Base-by-base conservation (phyloP, 352 stramenopile species). In the Globisporangium canariense region DNA sequence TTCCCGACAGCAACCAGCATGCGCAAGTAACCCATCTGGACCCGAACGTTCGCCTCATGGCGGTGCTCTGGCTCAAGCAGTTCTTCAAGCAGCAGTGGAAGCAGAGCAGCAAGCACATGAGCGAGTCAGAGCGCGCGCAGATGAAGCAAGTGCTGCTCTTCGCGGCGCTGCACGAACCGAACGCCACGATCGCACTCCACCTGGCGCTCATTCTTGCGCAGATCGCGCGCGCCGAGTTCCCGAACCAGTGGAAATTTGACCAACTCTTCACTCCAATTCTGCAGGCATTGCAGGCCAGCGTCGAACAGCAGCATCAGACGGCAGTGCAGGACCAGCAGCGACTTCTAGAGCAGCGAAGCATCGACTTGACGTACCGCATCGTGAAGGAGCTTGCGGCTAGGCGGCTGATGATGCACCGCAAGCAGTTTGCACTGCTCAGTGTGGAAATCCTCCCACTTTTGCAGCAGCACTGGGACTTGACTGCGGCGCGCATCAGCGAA, bases 21-120 rank as follows among this genome's bases (percentile, higher is more conserved):
- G 36, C 46, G 36, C 64, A 72, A 9, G 56, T 82, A 40, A 49
- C 50, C 0, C 49, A 64, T 0, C 36, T 82, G 32, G 81, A 90
- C 58, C 43, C 67, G 16, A 69, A 88, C 65, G 59, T 89, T 67
- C 80, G 83, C 49, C 74, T 94, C 16, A 66, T 91, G 50, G 79
- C 78, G 28, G 77, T 83, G 54, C 70, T 94, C 14, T 94, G 86
- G 83, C 76, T 94, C 54, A 94, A 94, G 68, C 78, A 94, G 34
- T 77, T 75, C 34, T 62, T 88, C 43, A 86, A 88, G 66, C 60
- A 67, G 46, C 78, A 88, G 62, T 83, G 75, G 66, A 78, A 83
- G 38, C 13, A 55, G 20, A 61, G 50, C 13, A 60, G 11, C 10
- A 73, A 69, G 68, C 58, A 58, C 4, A 55, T 83, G 20, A 76